A percentile compares a stretch with the other conserved stretches of the same genome.
These are phyloP conservation scores for Pezicula carpinea DNA, from an alignment of 2,329 filamentous ascomycete species.

Conservation along the genomic window DNA sequence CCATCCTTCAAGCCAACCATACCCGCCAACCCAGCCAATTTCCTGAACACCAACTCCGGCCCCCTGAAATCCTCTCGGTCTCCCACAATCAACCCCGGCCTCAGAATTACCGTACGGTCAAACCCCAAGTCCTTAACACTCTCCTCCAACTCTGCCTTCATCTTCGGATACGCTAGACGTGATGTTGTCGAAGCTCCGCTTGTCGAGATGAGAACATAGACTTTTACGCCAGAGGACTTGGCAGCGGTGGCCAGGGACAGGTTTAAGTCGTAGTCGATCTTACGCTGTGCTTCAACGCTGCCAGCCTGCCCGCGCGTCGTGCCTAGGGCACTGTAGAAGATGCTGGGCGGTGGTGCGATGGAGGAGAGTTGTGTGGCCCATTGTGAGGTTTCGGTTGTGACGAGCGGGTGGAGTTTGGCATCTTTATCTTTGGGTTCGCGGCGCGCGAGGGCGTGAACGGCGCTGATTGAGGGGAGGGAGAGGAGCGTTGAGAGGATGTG, in stretches of 20 bases:
- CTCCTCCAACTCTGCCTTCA: slow-evolving; percentile 89
- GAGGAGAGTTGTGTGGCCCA: slow-evolving; percentile 61
- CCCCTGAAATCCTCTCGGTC: slow-evolving; percentile 56
- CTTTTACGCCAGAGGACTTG: slow-evolving; percentile 64
- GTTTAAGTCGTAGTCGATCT: slow-evolving; percentile 85
- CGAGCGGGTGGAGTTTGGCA: slow-evolving; percentile 58
- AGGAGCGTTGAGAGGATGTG: slow-evolving; percentile 69
- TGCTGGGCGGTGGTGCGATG: slow-evolving; percentile 49
- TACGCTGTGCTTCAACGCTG: slow-evolving; percentile 73
- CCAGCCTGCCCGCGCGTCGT: slow-evolving; percentile 76
- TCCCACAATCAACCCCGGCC: slow-evolving; percentile 74
- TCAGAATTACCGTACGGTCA: slow-evolving; percentile 69
- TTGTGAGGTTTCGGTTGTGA: slow-evolving; percentile 61
- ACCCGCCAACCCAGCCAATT: slow-evolving; percentile 51
- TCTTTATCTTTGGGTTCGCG: slow-evolving; percentile 50
- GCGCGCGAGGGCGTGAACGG: slow-evolving; percentile 57
- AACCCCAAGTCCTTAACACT: slow-evolving; percentile 67
- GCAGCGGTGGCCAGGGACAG: slow-evolving; percentile 72
- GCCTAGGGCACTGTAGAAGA: slow-evolving; percentile 75
- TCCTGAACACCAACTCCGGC: slow-evolving; percentile 52
- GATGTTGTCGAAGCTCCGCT: slow-evolving; percentile 45
- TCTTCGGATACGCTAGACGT: slow-evolving; percentile 52
- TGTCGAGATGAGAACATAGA: slow-evolving; percentile 46
- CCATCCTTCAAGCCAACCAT: slow-evolving; percentile 52
- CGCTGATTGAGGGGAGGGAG: slow-evolving; percentile 43